phyloP scores from a whole-genome alignment of 2,329 filamentous ascomycete genomes.

The Orbilia brochopaga region DNA sequence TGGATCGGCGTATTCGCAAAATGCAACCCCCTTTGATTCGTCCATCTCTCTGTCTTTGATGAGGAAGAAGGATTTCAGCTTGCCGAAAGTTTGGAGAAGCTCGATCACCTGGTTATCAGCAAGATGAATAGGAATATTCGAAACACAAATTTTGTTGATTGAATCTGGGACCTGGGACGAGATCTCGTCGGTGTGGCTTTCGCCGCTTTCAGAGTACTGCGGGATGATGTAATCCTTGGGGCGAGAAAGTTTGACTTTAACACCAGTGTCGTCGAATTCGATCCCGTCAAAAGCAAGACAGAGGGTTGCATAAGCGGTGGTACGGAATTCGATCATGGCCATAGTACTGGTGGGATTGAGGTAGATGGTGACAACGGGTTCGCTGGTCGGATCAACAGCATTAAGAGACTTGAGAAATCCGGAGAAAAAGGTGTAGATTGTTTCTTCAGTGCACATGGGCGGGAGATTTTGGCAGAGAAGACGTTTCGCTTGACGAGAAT shows the following conservation, averaged over 20 bases:
- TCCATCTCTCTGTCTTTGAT: slow-evolving; percentile 86
- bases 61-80: slow-evolving; percentile 87
- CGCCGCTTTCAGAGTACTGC: slow-evolving; percentile 85
- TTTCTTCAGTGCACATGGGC: slow-evolving; percentile 73
- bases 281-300: slow-evolving; percentile 89
- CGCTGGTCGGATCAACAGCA: slow-evolving; percentile 84
- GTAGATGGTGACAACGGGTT: slow-evolving; percentile 72
- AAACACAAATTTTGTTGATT: slow-evolving; percentile 91
- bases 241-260: slow-evolving; percentile 53
- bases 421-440: slow-evolving; percentile 85
- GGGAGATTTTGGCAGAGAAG: slow-evolving; percentile 87
- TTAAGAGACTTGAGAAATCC: slow-evolving; percentile 96
- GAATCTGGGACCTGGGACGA: slow-evolving; percentile 86
- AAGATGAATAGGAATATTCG: slow-evolving; percentile 85
- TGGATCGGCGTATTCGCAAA: slow-evolving; percentile 89
- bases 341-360: slow-evolving; percentile 79
- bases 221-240: slow-evolving; percentile 71
- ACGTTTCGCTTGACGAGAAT: slow-evolving; percentile 91
- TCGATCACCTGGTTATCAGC: slow-evolving; percentile 91
- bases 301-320: slow-evolving; percentile 83
- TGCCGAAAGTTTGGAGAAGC: slow-evolving; percentile 86
- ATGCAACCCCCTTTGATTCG: slow-evolving; percentile 89
- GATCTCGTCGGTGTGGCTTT: slow-evolving; percentile 76
- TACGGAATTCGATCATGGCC: slow-evolving; percentile 89
- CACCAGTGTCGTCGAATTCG: slow-evolving; percentile 73